Evolutionary conservation across 208 protist species (phyloP).

Genomic region (Wallacemonas rigidus): DNA sequence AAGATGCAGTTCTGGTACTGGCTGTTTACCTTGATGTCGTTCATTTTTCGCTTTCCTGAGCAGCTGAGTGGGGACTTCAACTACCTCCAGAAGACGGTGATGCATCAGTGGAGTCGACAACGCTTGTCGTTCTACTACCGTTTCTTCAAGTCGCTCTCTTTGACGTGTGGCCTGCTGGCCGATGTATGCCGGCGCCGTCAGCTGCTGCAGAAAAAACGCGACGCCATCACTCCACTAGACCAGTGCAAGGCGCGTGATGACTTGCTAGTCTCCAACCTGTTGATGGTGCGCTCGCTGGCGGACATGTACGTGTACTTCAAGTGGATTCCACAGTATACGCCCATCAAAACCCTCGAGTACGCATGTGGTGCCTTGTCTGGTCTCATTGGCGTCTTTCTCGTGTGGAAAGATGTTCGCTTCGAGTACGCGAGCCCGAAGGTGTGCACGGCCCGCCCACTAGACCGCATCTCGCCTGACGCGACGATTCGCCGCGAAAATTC

Average conservation of each 20-base stretch:
- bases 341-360: slow-evolving; percentile 74
- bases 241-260: slow-evolving; percentile 31
- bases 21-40: slow-evolving; percentile 53
- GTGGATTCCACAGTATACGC: slow-evolving; percentile 83
- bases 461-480: background rate
- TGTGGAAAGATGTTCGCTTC: slow-evolving; percentile 75
- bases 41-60: slow-evolving; percentile 73
- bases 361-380: slow-evolving; percentile 62
- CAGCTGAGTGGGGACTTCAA: slow-evolving; percentile 83
- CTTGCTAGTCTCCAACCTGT: slow-evolving; percentile 46
- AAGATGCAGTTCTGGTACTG: slow-evolving; percentile 43
- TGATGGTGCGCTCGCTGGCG: slow-evolving; percentile 70
- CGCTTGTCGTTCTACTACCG: slow-evolving; percentile 78
- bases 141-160: slow-evolving; percentile 89
- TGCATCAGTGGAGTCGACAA: slow-evolving; percentile 68
- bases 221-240: slow-evolving; percentile 20
- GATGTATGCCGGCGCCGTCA: slow-evolving; percentile 36
- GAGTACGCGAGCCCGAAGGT: slow-evolving; percentile 1
- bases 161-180: slow-evolving; percentile 67
- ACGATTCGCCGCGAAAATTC: background rate
- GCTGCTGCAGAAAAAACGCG: background rate
- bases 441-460: background rate
- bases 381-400: slow-evolving; percentile 70
- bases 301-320: slow-evolving; percentile 93
- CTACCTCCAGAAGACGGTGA: slow-evolving; percentile 85